Base-by-base conservation (phyloP, 1,139 yeast species). In the Blastobotrys ciferrii region DNA sequence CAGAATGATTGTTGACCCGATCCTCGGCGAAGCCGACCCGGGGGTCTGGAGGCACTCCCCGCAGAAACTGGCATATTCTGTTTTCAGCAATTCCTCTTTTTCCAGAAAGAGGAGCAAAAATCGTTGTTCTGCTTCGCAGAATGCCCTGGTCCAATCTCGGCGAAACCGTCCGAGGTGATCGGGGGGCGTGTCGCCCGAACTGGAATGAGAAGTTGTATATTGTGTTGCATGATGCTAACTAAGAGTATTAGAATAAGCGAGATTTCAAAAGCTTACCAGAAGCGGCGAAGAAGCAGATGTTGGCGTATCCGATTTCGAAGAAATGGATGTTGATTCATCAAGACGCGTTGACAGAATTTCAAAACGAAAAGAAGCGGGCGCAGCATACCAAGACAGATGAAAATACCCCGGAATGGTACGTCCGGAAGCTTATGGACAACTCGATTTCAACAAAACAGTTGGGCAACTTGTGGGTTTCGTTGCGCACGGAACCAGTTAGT, bases 271-370 rank as follows among this genome's bases (percentile, higher is more conserved):
- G 86, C 48, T 73, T 89, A 44, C 95, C 96, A 0, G 79, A 80
- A 23, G 80, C 78, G 51, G 95, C 95, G 7, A 84, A 84, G 56
- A 78, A 75, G 53, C 95, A 87, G 64, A 82, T 92, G 85, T 73
- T 81, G 60, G 80, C 78, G 56, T 89, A 86, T 61, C 79, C 85
- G 39, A 72, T 80, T 0, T 87, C 84, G 47, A 87, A 89, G 59
- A 92, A 92, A 67, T 88, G 97, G 96, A 81, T 87, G 82, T 75
- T 92, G 58, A 85, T 92, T 40, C 82, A 85, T 58, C 98, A 92
- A 64, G 96, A 89, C 65, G 82, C 85, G 31, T 74, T 87, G 49
- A 79, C 91, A 5, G 97, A 87, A 59, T 75, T 75, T 60, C 84
- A 84, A 76, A 84, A 59, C 74, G 77, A 62, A 77, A 75, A 65